phyloP scores from a whole-genome alignment of 1,284 basidiomycete species.

The Moniliella sp. region DNA sequence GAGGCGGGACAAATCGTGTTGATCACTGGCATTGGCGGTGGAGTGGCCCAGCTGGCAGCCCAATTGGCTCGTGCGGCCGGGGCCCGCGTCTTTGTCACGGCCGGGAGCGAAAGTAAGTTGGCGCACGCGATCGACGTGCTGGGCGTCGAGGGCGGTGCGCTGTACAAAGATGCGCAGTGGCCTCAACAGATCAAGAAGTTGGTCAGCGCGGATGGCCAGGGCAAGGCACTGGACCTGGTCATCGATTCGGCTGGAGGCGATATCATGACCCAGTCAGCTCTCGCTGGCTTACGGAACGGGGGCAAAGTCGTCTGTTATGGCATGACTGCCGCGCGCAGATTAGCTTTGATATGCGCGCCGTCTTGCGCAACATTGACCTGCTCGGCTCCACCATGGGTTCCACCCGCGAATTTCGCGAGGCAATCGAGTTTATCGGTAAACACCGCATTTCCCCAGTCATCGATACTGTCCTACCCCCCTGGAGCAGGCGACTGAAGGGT shows the following conservation, averaged over 20 bases:
- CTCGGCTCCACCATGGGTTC: slow-evolving; percentile 58
- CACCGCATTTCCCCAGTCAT: slow-evolving; percentile 53
- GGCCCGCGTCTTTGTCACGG: slow-evolving; percentile 63
- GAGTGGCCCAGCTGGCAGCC: slow-evolving; percentile 55
- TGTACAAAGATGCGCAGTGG: slow-evolving; percentile 56
- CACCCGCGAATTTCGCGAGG: slow-evolving; percentile 49
- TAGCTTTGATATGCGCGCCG: slow-evolving; percentile 55
- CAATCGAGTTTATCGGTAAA: slow-evolving; percentile 48
- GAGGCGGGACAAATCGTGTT: slow-evolving; percentile 50
- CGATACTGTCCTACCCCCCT: slow-evolving; percentile 47
- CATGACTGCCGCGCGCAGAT: slow-evolving; percentile 48
- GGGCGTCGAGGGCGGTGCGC: slow-evolving; percentile 57
- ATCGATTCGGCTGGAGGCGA: slow-evolving; percentile 60
- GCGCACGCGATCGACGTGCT: slow-evolving; percentile 43
- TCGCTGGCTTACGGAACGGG: slow-evolving; percentile 45
- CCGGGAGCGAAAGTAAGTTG: slow-evolving; percentile 50
- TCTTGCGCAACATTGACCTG: slow-evolving; percentile 54
- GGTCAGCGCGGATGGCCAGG: too few species aligned
- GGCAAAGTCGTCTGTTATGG: slow-evolving; percentile 45
- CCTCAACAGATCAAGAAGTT: slow-evolving; percentile 39
- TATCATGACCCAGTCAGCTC: slow-evolving; percentile 44
- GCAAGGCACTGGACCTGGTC: slow-evolving; percentile 44
- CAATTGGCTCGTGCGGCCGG: slow-evolving; percentile 59
- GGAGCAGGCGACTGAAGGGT: slow-evolving; percentile 49
- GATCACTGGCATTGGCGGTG: slow-evolving; percentile 43